Base-by-base conservation (phyloP, 2,329 filamentous ascomycete genomes). In the Raffaelea deltoideospora region DNA sequence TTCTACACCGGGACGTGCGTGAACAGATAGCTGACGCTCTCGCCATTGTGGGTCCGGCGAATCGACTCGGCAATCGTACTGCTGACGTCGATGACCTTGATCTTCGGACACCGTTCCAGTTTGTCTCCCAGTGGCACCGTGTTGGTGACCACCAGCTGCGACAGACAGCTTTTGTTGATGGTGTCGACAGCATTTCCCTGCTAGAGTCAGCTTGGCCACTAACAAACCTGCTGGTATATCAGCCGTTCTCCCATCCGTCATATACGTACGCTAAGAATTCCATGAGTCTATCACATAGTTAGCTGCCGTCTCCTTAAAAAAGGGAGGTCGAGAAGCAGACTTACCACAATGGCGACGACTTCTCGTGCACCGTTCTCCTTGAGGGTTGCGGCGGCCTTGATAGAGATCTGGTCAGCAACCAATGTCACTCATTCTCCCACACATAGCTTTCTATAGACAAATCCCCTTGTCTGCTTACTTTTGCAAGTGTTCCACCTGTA, bases 61-160 rank as follows among this genome's bases (percentile, higher is more conserved):
- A 78, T 79, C 11, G 76, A 76, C 57, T 69, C 77, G n/a, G 75
- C 77, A 40, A 82, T 63, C 26, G 86, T 94, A 30, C 83, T 80
- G 50, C 80, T 85, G 48, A 95, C 84, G 58, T 95, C 87, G 54
- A 95, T 93, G 39, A 87, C 87, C 58, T 86, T 78, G 44, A 95
- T 72, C 58, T 82, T 79, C 40, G 76, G 69, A 59, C 87, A 92
- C 30, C 51, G 49, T 37, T 76, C 72, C 53, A 79, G 76, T 68
- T 87, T 86, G 56, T 82, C 79, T 44, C 75, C 71, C 42, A 85
- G 71, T 1, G 81, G 81, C 11, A 88, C 81, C 2, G 82, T 94
- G 60, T 95, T 94, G 34, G 87, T 94, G 26, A 93, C 85, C 13
- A 95, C 85, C 27, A 95, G 64, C 49, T 79, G 76, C 47, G 72